Base-by-base conservation (phyloP, 352 stramenopile species). In the Lagenidium sp. region DNA sequence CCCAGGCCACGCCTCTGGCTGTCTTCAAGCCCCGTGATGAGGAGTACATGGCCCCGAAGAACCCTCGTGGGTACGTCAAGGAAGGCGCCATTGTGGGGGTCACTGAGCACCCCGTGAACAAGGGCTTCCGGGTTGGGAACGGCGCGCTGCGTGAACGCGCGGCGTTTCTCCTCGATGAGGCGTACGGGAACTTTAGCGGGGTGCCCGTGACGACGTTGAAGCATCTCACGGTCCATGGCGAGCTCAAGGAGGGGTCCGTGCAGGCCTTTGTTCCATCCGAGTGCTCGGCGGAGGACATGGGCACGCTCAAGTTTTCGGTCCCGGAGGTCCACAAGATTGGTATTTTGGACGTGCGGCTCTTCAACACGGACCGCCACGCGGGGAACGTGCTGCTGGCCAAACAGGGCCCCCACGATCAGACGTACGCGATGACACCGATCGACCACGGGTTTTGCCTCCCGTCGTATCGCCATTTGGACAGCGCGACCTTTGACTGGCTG, bases 11-110 rank as follows among this genome's bases (percentile, higher is more conserved):
- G 18, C 57, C 72, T 2, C 53, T 94, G 13, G 81, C 68, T 1
- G 69, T 98, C 12, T 99, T 99, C 62, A 99, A 99, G 66, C 96
- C 97, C 6, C 72, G 88, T 13, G 95, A 99, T 55, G 97, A 99
- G 65, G 97, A 99, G 68, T 97, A 97, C 41, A 99, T 98, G 74
- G 95, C 95, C 2, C 86, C 94, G 28, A 98, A 98, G 71, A 99
- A 99, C 70, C 96, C 97, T 11, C 81, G 96, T 49, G 92, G 91
- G 4, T 97, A 97, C 46, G 77, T 97, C 24, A 80, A 85, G 60
- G 77, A 89, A 43, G 66, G 75, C 32, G 73, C 75, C 0, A 57
- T 88, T n/a, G 68, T 94, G 5, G 82, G 82, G 13, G 66, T 78
- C 36, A 92, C 72, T 13, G 70, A 85, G 26, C 75, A 94, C 48